Conservation (phyloP, 2,329 filamentous ascomycete genomes). For the Fusarium sp. region DNA sequence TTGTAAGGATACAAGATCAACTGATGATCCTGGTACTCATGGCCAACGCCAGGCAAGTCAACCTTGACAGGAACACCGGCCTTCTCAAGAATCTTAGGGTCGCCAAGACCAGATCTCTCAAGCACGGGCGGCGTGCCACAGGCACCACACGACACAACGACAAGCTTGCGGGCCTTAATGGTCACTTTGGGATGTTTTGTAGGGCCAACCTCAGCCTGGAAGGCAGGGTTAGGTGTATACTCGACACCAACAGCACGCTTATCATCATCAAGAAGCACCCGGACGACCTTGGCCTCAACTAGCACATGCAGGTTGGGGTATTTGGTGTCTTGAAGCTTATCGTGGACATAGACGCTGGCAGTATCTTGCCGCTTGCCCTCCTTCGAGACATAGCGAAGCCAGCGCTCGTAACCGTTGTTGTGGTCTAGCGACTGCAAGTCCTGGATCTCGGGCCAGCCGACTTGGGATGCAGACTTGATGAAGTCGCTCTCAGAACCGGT, state of each 20-base stretch:
- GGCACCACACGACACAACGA: constrained; percentile 58
- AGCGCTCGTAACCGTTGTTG: constrained; percentile 47
- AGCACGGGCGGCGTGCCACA: constrained; percentile 67
- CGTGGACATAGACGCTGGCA: constrained; percentile 61
- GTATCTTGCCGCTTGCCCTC: constrained; percentile 69
- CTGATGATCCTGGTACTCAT: constrained; percentile 68
- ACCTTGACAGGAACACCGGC: constrained; percentile 60
- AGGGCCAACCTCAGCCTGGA: constrained; percentile 31
- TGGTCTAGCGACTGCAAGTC: constrained; percentile 65
- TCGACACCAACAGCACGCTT: constrained; percentile 70
- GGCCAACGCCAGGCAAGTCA: constrained; percentile 64
- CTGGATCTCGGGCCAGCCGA: constrained; percentile 63
- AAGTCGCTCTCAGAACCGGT: constrained; percentile 60
- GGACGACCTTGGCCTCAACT: constrained; percentile 66
- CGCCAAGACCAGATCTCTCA: constrained; percentile 73
- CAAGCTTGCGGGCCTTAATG: constrained; percentile 46
- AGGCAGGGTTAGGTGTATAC: constrained; percentile 58
- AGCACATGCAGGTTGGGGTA: constrained; percentile 71
- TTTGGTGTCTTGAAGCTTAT: constrained; percentile 48
- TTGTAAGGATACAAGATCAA: constrained; percentile 64
- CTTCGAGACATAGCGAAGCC: constrained; percentile 55
- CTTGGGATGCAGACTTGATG: constrained; percentile 57
- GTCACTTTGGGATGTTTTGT: constrained; percentile 24
- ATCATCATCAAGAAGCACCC: constrained; percentile 63
- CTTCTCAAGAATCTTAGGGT: constrained; percentile 59